Conservation (phyloP, 2,329 filamentous ascomycete species). For the Fusarium sp. region DNA sequence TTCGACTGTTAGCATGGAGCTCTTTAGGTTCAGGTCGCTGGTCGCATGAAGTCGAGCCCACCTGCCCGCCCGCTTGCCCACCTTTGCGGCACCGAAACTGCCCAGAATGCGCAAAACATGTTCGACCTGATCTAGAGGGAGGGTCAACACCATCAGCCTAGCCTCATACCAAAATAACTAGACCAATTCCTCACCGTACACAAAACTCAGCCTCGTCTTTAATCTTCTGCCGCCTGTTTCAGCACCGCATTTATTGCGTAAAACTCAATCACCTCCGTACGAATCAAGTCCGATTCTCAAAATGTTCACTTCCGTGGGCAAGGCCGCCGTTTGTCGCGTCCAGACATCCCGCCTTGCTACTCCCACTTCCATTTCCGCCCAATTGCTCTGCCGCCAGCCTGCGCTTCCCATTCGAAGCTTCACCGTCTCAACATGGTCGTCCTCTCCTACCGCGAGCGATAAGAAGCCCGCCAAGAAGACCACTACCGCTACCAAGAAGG, state of each 20-base stretch:
- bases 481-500: constrained; percentile 29
- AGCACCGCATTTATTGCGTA: neutral
- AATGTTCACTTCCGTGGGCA: constrained; percentile 60
- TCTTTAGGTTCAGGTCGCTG: constrained; percentile 5
- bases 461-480: constrained; percentile 41
- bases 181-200: constrained; percentile 21
- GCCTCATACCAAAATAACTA: constrained; percentile 18
- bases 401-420: constrained; percentile 49
- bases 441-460: constrained; percentile 42
- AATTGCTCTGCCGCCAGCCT: constrained; percentile 40
- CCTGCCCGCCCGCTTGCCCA: constrained; percentile 17
- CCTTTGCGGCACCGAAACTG: constrained; percentile 28
- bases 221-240: constrained; percentile 1
- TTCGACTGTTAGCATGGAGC: constrained; percentile 17
- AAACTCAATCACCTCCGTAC: neutral
- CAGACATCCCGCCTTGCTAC: constrained; percentile 43
- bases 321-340: constrained; percentile 55
- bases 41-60: constrained; percentile 22
- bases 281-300: constrained; percentile 6
- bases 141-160: constrained; percentile 37
- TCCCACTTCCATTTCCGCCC: constrained; percentile 41
- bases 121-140: constrained; percentile 1
- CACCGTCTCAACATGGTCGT: constrained; percentile 48
- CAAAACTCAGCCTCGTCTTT: constrained; percentile 21
- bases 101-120: constrained; percentile 29